phyloP scores from a whole-genome alignment of 306 rosid species.

The Prinsepia uniflora region DNA sequence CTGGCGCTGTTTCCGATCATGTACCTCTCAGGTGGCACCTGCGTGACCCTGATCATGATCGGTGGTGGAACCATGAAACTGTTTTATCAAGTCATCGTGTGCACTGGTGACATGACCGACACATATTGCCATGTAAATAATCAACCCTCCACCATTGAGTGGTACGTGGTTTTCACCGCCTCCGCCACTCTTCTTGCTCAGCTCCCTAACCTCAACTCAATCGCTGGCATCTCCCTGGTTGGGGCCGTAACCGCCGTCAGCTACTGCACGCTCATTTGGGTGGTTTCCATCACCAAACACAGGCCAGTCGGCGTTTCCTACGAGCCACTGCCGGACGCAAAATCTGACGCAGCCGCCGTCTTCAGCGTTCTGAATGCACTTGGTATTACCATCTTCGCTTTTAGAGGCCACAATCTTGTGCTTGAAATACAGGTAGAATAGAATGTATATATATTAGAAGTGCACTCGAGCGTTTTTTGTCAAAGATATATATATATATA shows the following conservation, averaged over 20 bases:
- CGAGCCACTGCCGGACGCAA: conserved; percentile 22
- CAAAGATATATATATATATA: too few relatives aligned
- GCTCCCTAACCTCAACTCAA: conserved; percentile 74
- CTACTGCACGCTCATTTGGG: conserved; percentile 60
- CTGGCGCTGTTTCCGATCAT: conserved; percentile 56
- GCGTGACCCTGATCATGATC: conserved; percentile 67
- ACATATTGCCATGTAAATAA: conserved; percentile 25
- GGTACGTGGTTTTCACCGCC: conserved; percentile 58
- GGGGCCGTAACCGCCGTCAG: conserved; percentile 59
- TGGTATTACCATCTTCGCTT: conserved; percentile 69
- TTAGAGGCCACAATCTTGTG: conserved; percentile 80
- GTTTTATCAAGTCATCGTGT: conserved; percentile 39
- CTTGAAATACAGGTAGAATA: conserved; percentile 64
- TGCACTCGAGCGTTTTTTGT: too few relatives aligned
- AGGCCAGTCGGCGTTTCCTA: conserved; percentile 31
- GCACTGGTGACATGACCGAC: conserved; percentile 14
- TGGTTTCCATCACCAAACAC: conserved; percentile 42
- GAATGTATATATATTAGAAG: too few relatives aligned
- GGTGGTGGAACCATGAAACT: conserved; percentile 76
- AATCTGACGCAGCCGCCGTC: conserved; percentile 27
- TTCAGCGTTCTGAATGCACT: conserved; percentile 49
- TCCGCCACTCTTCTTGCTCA: conserved; percentile 59
- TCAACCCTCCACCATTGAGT: conserved; percentile 43
- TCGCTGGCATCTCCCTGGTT: conserved; percentile 58
- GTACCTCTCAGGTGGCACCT: conserved; percentile 76